Conservation (phyloP, 805 yeast genomes). For the Crinitomyces ghanaensis region DNA sequence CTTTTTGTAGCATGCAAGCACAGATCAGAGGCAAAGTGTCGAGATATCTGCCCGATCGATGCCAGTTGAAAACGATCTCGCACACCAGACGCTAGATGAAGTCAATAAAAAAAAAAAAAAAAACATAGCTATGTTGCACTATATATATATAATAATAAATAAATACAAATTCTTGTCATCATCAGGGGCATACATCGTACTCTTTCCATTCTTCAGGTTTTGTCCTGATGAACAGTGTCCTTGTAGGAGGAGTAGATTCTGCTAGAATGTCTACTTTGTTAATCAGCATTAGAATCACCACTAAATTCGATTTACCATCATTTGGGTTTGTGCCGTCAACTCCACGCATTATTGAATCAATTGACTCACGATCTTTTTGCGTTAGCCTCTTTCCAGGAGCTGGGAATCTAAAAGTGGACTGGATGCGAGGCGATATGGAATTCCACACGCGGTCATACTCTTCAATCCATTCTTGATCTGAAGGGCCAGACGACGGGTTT, state of each 20-base stretch:
- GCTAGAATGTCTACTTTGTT: slow-evolving; percentile 62
- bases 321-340: slow-evolving; percentile 65
- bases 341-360: slow-evolving; percentile 68
- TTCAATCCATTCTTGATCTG: slow-evolving; percentile 50
- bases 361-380: slow-evolving; percentile 39
- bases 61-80: no score
- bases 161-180: no score
- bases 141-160: no score
- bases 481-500: slow-evolving; percentile 24
- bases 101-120: no score
- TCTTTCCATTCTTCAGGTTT: slow-evolving; percentile 61
- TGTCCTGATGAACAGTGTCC: slow-evolving; percentile 41
- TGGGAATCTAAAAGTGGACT: slow-evolving; percentile 62
- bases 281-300: slow-evolving; percentile 55
- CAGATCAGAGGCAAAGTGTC: no score
- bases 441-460: slow-evolving; percentile 60
- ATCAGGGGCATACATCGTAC: slow-evolving; percentile 62
- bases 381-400: slow-evolving; percentile 53
- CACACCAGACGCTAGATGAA: no score
- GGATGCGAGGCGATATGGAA: slow-evolving; percentile 43
- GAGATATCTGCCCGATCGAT: no score
- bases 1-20: no score
- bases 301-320: slow-evolving; percentile 53
- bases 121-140: no score
- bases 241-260: slow-evolving; percentile 40